Conservation (phyloP, 1,284 basidiomycete genomes). For the Ganoderma lingzhi region DNA sequence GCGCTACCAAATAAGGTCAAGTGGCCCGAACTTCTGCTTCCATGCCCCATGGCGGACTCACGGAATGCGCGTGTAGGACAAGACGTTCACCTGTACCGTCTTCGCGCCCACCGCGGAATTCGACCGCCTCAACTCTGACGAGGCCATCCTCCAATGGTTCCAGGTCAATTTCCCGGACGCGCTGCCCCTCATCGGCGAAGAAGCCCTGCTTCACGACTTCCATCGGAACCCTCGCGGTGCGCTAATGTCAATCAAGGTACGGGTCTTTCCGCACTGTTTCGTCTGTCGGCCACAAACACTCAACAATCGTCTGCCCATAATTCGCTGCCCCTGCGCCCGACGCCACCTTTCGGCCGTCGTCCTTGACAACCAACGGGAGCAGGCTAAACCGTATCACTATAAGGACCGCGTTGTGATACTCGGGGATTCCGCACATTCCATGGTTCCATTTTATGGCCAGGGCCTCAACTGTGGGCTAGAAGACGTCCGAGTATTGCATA, state of each 20-base stretch:
- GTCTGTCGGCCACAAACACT: conserved; percentile 11
- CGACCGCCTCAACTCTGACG: conserved; percentile 67
- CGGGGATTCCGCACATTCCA: conserved; percentile 95
- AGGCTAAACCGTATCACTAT: conserved; percentile 92
- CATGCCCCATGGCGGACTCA: conserved; percentile 37
- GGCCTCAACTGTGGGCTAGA: conserved; percentile 98
- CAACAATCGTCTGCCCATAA: conserved; percentile 4
- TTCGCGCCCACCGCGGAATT: conserved; percentile 90
- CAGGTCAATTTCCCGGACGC: conserved; percentile 88
- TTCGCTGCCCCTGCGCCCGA: conserved; percentile 20
- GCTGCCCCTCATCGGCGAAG: conserved; percentile 83
- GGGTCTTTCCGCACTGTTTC: conserved; percentile 37
- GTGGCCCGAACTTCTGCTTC: conserved; percentile 32
- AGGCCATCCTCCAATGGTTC: conserved; percentile 82
- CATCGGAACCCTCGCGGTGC: conserved; percentile 86
- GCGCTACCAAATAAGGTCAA: conserved; percentile 94
- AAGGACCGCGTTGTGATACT: conserved; percentile 88
- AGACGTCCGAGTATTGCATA: conserved; percentile 91
- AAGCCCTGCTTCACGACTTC: conserved; percentile 80
- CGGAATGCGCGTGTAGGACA: conserved; percentile 61
- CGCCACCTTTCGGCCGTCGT: conserved; percentile 10
- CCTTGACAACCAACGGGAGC: conserved; percentile 25
- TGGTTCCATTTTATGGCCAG: conserved; percentile 99
- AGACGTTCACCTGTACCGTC: conserved; percentile 90
- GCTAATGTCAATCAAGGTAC: conserved; percentile 91